Evolutionary conservation across 768 basidiomycete species (phyloP), one percentile per base, ranked within the genome.

Genomic region (Brasilioporus rufonigricans): DNA sequence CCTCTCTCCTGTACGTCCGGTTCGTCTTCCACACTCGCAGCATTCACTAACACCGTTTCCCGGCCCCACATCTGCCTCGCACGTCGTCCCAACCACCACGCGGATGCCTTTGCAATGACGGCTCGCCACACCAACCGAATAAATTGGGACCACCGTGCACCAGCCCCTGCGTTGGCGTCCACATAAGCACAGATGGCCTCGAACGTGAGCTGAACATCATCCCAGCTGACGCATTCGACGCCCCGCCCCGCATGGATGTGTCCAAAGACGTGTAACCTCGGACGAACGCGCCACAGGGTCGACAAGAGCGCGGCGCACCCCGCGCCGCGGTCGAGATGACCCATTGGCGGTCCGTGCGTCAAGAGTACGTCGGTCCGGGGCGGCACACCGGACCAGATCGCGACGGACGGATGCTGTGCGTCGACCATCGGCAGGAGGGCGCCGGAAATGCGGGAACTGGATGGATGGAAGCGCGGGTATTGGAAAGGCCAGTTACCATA

Each of bases 171-270:
- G 48, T 29, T 3, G 29, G 33, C 19, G 16, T 50, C 51, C n/a
- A 23, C 36, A 8, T 5, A 39, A 39, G 61, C 61, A 44, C 58
- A 65, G 2, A 74, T 44, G 9, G 65, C 56, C 48, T 75, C 72
- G 33, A 64, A 75, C 23, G 58, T 63, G 29, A 27, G 52, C 59
- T 74, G 70, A 4, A 63, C 65, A 9, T 52, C 46, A 36, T 63
- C 62, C 76, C 76, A 78, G 18, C 38, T 44, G 11, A 74, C 54
- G 10, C 33, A 24, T 52, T 75, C 69, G 13, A 71, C 48, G 9
- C 76, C 78, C 35, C 73, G 52, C 2, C 52, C 73, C 13, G 60
- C 65, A 38, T 79, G 77, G 6, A 77, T 73, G 48, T 78, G 78
- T 1, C 78, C 76, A 59, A 73, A 77, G 5, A 78, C 68, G 40